phyloP scores from a whole-genome alignment of 2,329 filamentous ascomycete genomes.

The Lecanicillium sp. region DNA sequence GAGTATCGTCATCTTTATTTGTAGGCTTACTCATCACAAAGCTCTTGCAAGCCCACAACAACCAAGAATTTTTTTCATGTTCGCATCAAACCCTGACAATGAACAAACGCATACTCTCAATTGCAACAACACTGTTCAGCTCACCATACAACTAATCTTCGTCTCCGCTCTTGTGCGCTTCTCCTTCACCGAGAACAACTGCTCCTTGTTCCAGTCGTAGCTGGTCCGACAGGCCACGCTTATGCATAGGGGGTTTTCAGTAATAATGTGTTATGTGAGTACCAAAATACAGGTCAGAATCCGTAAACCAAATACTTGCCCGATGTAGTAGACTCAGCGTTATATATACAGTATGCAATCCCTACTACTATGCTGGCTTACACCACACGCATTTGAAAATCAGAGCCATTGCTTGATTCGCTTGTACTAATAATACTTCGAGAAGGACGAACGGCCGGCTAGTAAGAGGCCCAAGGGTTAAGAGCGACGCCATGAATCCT shows the following conservation, averaged over 20 bases:
- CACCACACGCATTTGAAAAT: too few relatives aligned
- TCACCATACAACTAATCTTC: constrained; percentile 2
- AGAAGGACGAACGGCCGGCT: too few relatives aligned
- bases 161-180: background rate
- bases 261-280: too few relatives aligned
- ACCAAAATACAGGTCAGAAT: too few relatives aligned
- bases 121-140: constrained; percentile 1
- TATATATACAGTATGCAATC: too few relatives aligned
- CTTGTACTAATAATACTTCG: too few relatives aligned
- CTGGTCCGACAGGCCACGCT: constrained; percentile 2
- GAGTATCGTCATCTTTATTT: background rate
- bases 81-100: background rate
- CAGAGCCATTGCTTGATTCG: too few relatives aligned
- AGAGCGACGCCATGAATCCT: too few relatives aligned
- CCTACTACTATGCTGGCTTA: too few relatives aligned
- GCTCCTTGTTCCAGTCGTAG: constrained; percentile 4
- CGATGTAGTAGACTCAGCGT: too few relatives aligned
- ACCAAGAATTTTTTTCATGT: background rate
- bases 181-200: constrained; percentile 3
- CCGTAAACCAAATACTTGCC: too few relatives aligned
- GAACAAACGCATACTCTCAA: background rate
- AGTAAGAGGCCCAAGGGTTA: too few relatives aligned
- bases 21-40: constrained; percentile 1
- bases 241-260: constrained; percentile 1
- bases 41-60: constrained; percentile 4